These are phyloP conservation scores for Amanita rubescens DNA, from an alignment of 768 basidiomycete species.

Conservation along the genomic window DNA sequence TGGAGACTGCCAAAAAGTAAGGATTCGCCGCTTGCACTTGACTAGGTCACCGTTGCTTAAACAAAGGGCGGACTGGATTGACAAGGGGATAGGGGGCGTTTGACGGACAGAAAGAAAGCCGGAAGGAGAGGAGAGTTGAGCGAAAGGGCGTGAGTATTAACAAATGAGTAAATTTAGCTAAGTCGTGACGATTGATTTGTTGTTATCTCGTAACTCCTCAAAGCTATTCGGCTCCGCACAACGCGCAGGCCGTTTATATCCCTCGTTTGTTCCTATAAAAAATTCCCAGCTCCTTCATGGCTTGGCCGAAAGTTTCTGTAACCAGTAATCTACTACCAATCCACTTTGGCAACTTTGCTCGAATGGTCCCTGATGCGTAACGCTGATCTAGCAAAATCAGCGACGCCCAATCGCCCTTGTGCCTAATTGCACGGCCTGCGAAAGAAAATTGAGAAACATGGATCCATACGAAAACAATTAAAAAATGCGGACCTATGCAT, in stretches of 20 bases:
- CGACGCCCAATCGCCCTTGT: conserved; percentile 86
- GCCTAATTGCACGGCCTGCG: conserved; percentile 87
- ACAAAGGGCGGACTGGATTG: not conserved
- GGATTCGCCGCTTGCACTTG: not conserved
- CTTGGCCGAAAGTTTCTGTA: conserved; percentile 63
- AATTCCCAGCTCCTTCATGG: conserved; percentile 54
- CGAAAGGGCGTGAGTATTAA: conserved; percentile 1
- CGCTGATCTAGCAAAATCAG: conserved; percentile 83
- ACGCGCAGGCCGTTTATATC: not conserved
- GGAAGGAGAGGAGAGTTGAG: not conserved
- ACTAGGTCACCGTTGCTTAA: too few species aligned
- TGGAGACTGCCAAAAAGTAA: not conserved
- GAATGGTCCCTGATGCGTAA: conserved; percentile 63
- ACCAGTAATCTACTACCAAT: conserved; percentile 58
- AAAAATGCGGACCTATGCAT: conserved; percentile 67
- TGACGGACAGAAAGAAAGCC: too few species aligned
- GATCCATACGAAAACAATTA: not conserved
- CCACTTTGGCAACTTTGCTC: conserved; percentile 85
- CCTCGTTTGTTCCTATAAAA: conserved; percentile 60
- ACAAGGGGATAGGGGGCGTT: not conserved
- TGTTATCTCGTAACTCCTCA: too few species aligned
- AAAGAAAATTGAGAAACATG: not conserved
- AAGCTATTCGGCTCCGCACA: not conserved
- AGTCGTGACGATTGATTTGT: not conserved
- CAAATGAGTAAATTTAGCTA: not conserved